Percentiles rank a stretch among this genome's conserved stretches.
Evolutionary conservation across 2,329 filamentous ascomycete genomes (phyloP).

Genomic region (Talaromyces albobiverticillius): DNA sequence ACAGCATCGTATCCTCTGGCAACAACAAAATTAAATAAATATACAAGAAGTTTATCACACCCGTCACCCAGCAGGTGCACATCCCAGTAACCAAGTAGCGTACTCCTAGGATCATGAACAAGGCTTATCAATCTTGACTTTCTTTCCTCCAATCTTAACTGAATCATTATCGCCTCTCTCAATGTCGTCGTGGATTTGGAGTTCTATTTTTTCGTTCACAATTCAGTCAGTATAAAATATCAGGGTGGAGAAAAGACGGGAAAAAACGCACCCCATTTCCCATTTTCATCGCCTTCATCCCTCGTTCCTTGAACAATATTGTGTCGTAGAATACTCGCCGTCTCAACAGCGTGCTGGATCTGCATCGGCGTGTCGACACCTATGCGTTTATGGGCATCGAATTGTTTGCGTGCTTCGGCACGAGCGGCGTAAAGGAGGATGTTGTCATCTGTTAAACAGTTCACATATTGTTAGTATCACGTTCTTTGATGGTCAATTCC

Average conservation of each 20-base stretch:
- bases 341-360: conserved; percentile 76
- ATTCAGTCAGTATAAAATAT: conserved; percentile 8
- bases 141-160: conserved; percentile 60
- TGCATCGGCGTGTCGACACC: conserved; percentile 59
- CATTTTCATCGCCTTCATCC: conserved; percentile 28
- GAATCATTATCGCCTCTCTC: conserved; percentile 93
- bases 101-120: conserved; percentile 31
- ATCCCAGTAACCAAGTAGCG: too few species aligned
- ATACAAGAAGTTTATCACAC: background rate
- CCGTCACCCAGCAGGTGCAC: too few species aligned
- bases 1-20: background rate
- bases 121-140: conserved; percentile 41
- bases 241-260: background rate
- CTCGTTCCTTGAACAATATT: conserved; percentile 83
- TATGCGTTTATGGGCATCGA: conserved; percentile 65
- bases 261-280: conserved; percentile 32
- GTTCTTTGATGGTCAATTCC: background rate
- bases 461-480: conserved; percentile 4
- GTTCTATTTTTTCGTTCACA: conserved; percentile 52
- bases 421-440: conserved; percentile 68
- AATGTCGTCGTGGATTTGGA: conserved; percentile 86
- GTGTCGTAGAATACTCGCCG: conserved; percentile 72
- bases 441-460: conserved; percentile 60
- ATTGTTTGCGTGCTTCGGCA: conserved; percentile 68
- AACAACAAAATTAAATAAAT: background rate